These are phyloP conservation scores for Moesziomyces globuligerus DNA, from an alignment of 1,284 basidiomycete genomes.

Conservation along the genomic window DNA sequence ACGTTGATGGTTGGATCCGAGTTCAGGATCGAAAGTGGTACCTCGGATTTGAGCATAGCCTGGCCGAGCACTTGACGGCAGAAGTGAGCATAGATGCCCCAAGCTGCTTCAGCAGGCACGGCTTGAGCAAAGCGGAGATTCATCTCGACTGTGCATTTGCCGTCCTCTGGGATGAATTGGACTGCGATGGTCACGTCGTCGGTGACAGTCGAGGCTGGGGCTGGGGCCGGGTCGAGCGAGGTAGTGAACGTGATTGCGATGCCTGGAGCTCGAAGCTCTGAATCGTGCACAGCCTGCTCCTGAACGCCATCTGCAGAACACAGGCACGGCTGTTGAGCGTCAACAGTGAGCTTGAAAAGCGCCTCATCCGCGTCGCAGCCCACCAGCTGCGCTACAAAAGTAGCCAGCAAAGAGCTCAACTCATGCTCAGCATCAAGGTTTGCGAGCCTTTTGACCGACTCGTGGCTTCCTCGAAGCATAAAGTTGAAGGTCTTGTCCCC, in stretches of 20 bases:
- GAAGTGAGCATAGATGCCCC: constrained; percentile 4
- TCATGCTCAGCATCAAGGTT: neutral
- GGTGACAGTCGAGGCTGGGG: neutral
- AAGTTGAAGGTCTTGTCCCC: neutral
- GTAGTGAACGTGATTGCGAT: neutral
- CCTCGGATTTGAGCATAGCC: neutral
- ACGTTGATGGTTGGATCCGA: neutral
- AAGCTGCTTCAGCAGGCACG: neutral
- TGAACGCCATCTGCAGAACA: neutral
- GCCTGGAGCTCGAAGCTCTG: neutral
- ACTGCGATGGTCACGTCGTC: constrained; percentile 2
- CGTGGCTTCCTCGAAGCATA: neutral
- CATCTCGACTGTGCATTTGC: neutral
- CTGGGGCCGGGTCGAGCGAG: too few relatives aligned
- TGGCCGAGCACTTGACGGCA: constrained; percentile 2
- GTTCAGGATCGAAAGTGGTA: neutral
- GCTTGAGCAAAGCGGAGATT: constrained; percentile 1
- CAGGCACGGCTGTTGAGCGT: neutral
- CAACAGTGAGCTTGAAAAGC: constrained; percentile 5
- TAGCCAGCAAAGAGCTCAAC: neutral
- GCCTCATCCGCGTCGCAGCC: constrained; percentile 12
- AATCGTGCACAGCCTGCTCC: neutral
- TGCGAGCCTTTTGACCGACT: neutral
- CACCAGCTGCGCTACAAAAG: constrained; percentile 6
- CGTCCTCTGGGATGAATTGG: neutral